Evolutionary conservation across 1,284 basidiomycete species (phyloP).

Genomic region (Porodaedalea pini): DNA sequence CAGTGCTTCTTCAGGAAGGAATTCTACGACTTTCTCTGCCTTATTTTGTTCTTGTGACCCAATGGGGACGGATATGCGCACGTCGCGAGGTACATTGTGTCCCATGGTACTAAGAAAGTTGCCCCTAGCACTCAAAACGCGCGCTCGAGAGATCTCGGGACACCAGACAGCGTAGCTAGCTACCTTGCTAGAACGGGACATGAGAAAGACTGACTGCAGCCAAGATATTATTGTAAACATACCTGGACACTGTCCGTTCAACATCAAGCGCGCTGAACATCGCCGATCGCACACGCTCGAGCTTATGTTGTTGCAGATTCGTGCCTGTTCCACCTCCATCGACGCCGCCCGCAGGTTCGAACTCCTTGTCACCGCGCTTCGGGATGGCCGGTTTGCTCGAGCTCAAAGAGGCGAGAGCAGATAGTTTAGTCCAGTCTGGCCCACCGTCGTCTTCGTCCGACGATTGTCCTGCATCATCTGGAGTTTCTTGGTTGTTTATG

Average conservation of each 20-base stretch:
- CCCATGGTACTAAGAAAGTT: constrained; percentile 79
- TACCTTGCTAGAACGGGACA: constrained; percentile 49
- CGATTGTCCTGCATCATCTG: constrained; percentile 45
- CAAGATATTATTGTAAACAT: constrained; percentile 25
- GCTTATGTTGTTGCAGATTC: constrained; percentile 73
- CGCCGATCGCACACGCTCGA: constrained; percentile 69
- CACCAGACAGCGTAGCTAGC: constrained; percentile 75
- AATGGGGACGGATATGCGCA: constrained; percentile 28
- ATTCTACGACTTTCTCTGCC: constrained; percentile 63
- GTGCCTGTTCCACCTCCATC: constrained; percentile 50
- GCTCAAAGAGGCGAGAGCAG: background rate
- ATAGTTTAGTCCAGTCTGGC: constrained; percentile 56
- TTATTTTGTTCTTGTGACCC: constrained; percentile 31
- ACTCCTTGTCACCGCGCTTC: constrained; percentile 86
- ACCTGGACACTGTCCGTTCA: constrained; percentile 74
- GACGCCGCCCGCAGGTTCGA: constrained; percentile 70
- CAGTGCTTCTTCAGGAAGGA: constrained; percentile 91
- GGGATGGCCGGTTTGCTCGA: constrained; percentile 7
- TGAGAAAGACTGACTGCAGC: background rate
- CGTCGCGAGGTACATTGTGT: constrained; percentile 54
- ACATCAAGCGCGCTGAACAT: constrained; percentile 81
- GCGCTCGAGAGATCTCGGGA: constrained; percentile 57
- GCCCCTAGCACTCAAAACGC: constrained; percentile 69
- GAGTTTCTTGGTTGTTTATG: constrained; percentile 21
- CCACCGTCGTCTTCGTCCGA: constrained; percentile 57